A percentile compares a stretch with the other conserved stretches of the same genome.
Evolutionary conservation across 139 green algal species (phyloP).

Genomic region (Chlamydomonas urium): DNA sequence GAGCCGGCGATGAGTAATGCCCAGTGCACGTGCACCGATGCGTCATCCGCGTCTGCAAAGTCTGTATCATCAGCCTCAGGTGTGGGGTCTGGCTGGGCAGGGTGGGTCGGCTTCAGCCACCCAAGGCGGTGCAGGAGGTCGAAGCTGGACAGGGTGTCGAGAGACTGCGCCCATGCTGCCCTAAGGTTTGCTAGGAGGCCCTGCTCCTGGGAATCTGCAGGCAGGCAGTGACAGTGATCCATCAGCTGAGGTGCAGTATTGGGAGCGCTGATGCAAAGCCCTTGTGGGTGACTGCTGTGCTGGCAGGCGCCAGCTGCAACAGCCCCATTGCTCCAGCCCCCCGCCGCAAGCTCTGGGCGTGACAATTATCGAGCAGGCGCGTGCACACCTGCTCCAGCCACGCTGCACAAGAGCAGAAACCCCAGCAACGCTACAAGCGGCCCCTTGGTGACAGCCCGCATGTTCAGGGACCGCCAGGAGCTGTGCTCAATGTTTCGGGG

Average conservation of each 20-base stretch:
- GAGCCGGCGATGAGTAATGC: conserved; percentile 87
- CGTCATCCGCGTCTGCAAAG: conserved; percentile 43
- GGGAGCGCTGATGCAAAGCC: no score
- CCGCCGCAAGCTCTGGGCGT: neutral
- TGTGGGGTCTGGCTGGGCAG: neutral
- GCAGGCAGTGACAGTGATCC: neutral
- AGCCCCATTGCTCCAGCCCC: neutral
- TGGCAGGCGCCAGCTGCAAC: neutral
- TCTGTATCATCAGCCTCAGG: conserved; percentile 6
- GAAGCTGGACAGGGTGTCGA: no score
- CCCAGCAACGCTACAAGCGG: no score
- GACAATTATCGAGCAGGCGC: neutral
- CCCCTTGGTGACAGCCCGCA: no score
- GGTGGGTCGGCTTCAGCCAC: neutral
- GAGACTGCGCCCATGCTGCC: neutral
- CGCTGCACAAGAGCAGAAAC: neutral
- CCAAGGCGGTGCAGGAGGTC: neutral
- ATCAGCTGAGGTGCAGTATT: neutral
- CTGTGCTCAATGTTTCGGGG: no score
- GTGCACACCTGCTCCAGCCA: neutral
- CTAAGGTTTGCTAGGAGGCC: neutral
- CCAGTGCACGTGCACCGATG: conserved; percentile 59
- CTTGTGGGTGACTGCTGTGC: no score
- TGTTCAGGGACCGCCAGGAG: no score
- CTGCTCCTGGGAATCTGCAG: neutral